Percentiles rank a stretch among this genome's conserved stretches.
These are phyloP conservation scores for Speleostelium caveatum DNA, from an alignment of 78 protist species.

Conservation along the genomic window DNA sequence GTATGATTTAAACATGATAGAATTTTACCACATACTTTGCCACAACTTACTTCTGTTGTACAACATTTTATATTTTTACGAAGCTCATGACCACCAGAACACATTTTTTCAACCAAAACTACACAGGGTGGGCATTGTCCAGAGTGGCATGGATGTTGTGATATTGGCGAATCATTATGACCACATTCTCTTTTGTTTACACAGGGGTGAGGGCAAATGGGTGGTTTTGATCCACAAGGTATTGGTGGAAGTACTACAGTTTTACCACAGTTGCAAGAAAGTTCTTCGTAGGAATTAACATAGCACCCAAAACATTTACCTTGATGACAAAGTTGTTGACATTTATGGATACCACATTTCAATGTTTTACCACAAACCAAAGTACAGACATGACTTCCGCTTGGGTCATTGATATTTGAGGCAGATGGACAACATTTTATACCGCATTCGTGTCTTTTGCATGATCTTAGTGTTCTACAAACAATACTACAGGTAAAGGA, in stretches of 20 bases:
- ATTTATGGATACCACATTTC: conserved; percentile 78
- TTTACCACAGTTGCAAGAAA: conserved; percentile 81
- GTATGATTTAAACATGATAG: conserved; percentile 75
- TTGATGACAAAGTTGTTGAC: conserved; percentile 80
- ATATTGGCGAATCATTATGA: conserved; percentile 59
- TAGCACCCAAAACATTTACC: conserved; percentile 77
- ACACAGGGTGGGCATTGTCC: conserved; percentile 86
- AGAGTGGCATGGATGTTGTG: conserved; percentile 82
- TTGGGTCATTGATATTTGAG: conserved; percentile 1
- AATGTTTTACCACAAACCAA: conserved; percentile 70
- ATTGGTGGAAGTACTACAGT: conserved; percentile 79
- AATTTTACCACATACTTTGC: conserved; percentile 74
- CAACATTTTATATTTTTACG: conserved; percentile 73
- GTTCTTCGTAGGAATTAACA: conserved; percentile 39
- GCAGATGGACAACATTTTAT: conserved; percentile 78
- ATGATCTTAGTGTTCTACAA: conserved; percentile 45
- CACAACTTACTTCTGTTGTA: conserved; percentile 77
- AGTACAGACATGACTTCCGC: conserved; percentile 78
- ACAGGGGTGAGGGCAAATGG: conserved; percentile 80
- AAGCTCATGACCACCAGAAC: conserved; percentile 87
- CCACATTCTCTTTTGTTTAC: conserved; percentile 73
- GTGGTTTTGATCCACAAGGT: conserved; percentile 81
- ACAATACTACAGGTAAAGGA: conserved; percentile 30
- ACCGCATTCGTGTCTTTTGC: conserved; percentile 84
- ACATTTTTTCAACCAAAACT: conserved; percentile 38